Evolutionary conservation across 495 filamentous ascomycete genomes (phyloP), one percentile per base, ranked within the genome.

Genomic region (Trichoderma asperelloides): DNA sequence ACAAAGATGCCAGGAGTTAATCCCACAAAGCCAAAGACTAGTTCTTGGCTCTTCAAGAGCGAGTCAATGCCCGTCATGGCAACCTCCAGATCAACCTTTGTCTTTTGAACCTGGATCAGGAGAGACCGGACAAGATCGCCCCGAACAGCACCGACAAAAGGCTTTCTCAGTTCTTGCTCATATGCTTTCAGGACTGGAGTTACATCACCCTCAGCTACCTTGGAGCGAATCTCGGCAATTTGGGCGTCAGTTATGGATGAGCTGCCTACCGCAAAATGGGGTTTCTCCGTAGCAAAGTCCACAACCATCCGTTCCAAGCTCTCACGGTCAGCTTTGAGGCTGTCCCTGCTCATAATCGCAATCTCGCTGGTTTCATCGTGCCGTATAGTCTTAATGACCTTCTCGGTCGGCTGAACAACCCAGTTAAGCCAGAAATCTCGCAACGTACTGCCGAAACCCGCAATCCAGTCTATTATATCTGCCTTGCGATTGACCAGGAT

Each of bases 301-400:
- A 98, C 88, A 2, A 98, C 95, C 95, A 98, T 98, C 43, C 95
- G 87, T 75, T 98, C 95, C 55, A 98, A 79, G 70, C 92, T 96
- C 23, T 91, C 91, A 60, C 91, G 87, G 71, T 98, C 95, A 21
- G 91, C 92, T 74, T 89, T 85, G 27, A 98, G 80, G 70, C 91
- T 96, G 69, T 91, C 88, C 63, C 90, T 91, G 77, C 91, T 96
- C 91, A 98, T 95, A 68, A 98, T 89, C 23, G 93, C 92, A 66
- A 98, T 93, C 73, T 97, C 94, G 69, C 91, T 96, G 69, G 86
- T 89, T 67, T 89, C 84, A 71, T 96, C 91, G 71, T 97, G 95
- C 15, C 93, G 86, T 71, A 98, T 98, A 0, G 95, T 98, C 15
- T 88, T 87, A 69, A 98, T 84, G 16, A 98, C 82, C 75, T 93